A percentile compares a stretch with the other conserved stretches of the same genome.
Conservation (phyloP, 331 rosid genomes). For the Malus hybrid region DNA sequence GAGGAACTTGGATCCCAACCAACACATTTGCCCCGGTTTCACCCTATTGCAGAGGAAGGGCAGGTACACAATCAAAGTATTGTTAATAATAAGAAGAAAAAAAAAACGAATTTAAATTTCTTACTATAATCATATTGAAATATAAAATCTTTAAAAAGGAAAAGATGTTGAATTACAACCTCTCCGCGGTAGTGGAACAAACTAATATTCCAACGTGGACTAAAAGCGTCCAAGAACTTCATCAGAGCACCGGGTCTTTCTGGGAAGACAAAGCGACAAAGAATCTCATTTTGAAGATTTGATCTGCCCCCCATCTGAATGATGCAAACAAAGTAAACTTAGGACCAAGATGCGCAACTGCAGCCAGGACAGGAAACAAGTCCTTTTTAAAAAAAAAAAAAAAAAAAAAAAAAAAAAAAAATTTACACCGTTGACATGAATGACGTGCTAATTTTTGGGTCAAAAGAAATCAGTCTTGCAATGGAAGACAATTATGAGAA, state of each 20-base stretch:
- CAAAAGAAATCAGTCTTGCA: not conserved
- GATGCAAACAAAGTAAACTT: conserved; percentile 13
- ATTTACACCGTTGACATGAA: not conserved
- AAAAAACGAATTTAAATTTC: not conserved
- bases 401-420: no score
- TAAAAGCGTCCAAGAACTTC: conserved; percentile 79
- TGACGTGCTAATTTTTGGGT: not conserved
- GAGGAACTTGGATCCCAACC: conserved; percentile 71
- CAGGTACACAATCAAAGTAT: not conserved
- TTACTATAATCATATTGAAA: not conserved
- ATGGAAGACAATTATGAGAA: not conserved
- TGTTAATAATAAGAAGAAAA: not conserved
- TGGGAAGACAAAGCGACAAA: conserved; percentile 79
- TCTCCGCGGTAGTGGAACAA: conserved; percentile 80
- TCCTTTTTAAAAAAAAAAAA: no score
- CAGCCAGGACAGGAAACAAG: not conserved
- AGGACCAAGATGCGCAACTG: conserved; percentile 3
- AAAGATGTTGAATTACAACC: conserved; percentile 31
- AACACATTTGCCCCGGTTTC: conserved; percentile 79
- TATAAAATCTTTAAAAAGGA: not conserved
- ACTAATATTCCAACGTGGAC: conserved; percentile 95
- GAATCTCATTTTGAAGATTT: conserved; percentile 59
- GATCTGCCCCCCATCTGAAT: conserved; percentile 81
- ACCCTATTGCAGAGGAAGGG: conserved; percentile 44
- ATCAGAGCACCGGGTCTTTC: conserved; percentile 90